Base-by-base conservation (phyloP, 345 rosid genomes). In the Boechera stricta region DNA sequence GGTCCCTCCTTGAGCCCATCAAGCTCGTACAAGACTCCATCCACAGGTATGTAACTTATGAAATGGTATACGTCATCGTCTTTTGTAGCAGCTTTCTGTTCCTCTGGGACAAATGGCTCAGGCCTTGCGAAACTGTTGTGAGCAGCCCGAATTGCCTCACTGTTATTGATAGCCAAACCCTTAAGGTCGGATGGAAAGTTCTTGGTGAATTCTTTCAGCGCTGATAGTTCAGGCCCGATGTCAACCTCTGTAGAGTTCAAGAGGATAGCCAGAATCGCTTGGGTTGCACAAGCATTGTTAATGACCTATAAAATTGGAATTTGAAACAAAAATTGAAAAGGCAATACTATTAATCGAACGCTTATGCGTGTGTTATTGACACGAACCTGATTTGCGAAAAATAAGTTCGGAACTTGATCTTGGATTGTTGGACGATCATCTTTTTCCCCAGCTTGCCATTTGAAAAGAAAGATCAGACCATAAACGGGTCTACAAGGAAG, bases 91-190 rank as follows among this genome's bases (percentile, higher is more conserved):
- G 86, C 65, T 81, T 91, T 95, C 77, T 90, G 97, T 81, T 95
- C 98, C 65, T 91, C 99, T 0, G 88, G 93, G 59, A 93, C 85
- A 76, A 95, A 95, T 39, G 99, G 99, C 83, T 93, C 98, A 4
- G 98, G 97, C 80, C 99, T 86, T n/a, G 98, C 97, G 56, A 92
- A 95, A 82, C 97, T 92, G 78, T 95, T 95, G 80, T 95, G 99
- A 39, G 98, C 97, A 9, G 88, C 62, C 8, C 99, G 89, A 31
- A 95, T 91, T 7, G 98, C 90, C 44, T 92, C 99, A 42, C 99
- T 91, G 83, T 93, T 95, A 72, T 95, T 95, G 77, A 95, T 95
- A 10, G 99, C 98, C 81, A 95, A 79, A 57, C 99, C 99, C 80
- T 88, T 95, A 35, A 95, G 91, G 13, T 93, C 99, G 11, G 99